Base-by-base conservation (phyloP, 1,284 basidiomycete genomes). In the Jaminaea rosea region DNA sequence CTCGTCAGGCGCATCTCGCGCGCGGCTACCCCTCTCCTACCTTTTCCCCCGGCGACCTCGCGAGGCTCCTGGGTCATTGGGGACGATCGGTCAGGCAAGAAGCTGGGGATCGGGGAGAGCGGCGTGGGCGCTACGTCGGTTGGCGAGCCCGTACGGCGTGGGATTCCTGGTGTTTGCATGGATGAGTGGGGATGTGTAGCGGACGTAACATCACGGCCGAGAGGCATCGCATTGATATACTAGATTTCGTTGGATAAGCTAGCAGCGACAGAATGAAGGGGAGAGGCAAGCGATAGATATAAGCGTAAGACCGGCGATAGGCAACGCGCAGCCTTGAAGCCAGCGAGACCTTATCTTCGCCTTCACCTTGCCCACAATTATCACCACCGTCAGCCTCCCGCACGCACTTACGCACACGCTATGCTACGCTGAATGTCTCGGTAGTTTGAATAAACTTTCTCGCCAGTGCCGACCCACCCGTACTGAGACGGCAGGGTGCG, bases 111-210 rank as follows among this genome's bases (percentile, higher is more conserved):
- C 52, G 24, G 65, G 65, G 0, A 52, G 65, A n/a, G 59, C 58
- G 8, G 56, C 54, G 15, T 67, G 65, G 65, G 48, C 65, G 19
- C 46, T 67, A 15, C 62, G 58, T 37, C 36, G 65, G 28, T 34
- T 67, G 23, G 58, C 61, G 5, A 58, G 67, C 17, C 70, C 70
- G n/a, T 73, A 73, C 42, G 67, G 64, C 1, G 56, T 69, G 11
- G 69, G 65, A 2, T 73, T 73, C 46, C 53, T 73, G 26, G 60
- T 62, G 11, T 73, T 68, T 49, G 69, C 70, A 19, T 72, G 66
- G 65, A 58, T 73, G 26, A 62, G 65, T n/a, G 70, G 70, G 21
- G 70, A 71, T 46, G 52, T 64, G 23, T 58, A n/a, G n/a, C n/a
- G n/a, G n/a, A n/a, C n/a, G n/a, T n/a, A n/a, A n/a, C n/a, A n/a